Conservation (phyloP, 2,329 filamentous ascomycete genomes). For the Xylariaceae sp. region DNA sequence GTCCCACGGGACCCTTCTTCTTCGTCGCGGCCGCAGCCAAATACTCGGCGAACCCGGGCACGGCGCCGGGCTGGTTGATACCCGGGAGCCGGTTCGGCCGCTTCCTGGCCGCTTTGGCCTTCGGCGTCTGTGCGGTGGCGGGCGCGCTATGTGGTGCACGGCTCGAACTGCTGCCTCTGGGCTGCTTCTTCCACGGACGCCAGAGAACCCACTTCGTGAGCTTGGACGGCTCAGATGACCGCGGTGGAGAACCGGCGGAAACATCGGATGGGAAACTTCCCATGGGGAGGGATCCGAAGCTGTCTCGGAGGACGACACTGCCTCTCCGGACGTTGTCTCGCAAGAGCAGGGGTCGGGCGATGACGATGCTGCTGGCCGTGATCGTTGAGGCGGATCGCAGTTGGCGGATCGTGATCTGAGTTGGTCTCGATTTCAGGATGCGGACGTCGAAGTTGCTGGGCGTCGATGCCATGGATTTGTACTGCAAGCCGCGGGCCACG, state of each 20-base stretch:
- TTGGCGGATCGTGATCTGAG: constrained; percentile 60
- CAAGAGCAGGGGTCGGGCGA: constrained; percentile 53
- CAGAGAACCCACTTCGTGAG: constrained; percentile 45
- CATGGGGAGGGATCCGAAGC: constrained; percentile 27
- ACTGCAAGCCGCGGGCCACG: constrained; percentile 64
- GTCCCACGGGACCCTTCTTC: constrained; percentile 48
- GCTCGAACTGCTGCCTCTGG: neutral
- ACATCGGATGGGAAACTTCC: constrained; percentile 34
- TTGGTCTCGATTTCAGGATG: constrained; percentile 68
- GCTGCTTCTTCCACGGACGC: constrained; percentile 29
- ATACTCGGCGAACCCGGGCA: constrained; percentile 64
- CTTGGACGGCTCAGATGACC: constrained; percentile 21
- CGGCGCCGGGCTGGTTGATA: constrained; percentile 72
- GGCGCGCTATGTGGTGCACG: constrained; percentile 1
- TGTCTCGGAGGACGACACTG: constrained; percentile 55
- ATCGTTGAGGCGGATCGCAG: constrained; percentile 50
- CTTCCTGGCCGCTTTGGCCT: constrained; percentile 31
- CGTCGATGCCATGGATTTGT: constrained; percentile 85
- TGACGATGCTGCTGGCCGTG: constrained; percentile 54
- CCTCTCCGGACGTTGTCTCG: constrained; percentile 43
- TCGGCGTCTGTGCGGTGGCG: constrained; percentile 27
- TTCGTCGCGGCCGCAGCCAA: constrained; percentile 43
- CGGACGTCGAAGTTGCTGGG: constrained; percentile 87
- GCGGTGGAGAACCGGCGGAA: constrained; percentile 26
- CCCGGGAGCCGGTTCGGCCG: constrained; percentile 54